Percentiles rank a stretch among this genome's conserved stretches.
These are phyloP conservation scores for Psidium friedrichsthalianum DNA, from an alignment of 345 rosid genomes.

Conservation along the genomic window DNA sequence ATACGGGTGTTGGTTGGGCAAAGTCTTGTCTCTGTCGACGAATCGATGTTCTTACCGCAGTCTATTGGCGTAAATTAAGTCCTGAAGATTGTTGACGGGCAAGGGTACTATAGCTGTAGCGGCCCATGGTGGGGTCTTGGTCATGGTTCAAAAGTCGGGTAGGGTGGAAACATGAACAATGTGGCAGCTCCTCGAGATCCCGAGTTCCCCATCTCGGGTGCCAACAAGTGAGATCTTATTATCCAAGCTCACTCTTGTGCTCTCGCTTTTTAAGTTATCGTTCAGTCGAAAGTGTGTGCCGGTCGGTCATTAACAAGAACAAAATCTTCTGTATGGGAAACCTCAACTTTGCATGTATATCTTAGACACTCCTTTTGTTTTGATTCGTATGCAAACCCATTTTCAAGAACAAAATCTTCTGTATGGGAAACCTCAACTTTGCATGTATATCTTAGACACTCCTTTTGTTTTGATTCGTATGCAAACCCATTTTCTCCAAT, in stretches of 20 bases:
- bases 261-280: background rate
- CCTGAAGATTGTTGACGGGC: slow-evolving; percentile 81
- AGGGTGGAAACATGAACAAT: background rate
- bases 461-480: background rate
- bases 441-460: background rate
- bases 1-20: background rate
- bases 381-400: too few species aligned
- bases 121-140: slow-evolving; percentile 62
- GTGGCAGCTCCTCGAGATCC: slow-evolving; percentile 51
- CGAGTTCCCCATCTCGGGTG: slow-evolving; percentile 81
- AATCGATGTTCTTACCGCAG: slow-evolving; percentile 5
- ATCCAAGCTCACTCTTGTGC: background rate
- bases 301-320: background rate
- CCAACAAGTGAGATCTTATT: slow-evolving; percentile 30
- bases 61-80: slow-evolving; percentile 72
- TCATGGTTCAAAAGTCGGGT: slow-evolving; percentile 39
- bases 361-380: background rate
- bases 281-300: background rate
- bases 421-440: background rate
- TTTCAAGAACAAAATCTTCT: background rate
- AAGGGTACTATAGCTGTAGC: slow-evolving; percentile 25
- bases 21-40: slow-evolving; percentile 1
- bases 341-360: background rate
- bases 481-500: background rate
- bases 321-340: background rate